A percentile compares a stretch with the other conserved stretches of the same genome.
phyloP scores from a whole-genome alignment of 345 rosid genomes.

The Streptanthus diversifolius region DNA sequence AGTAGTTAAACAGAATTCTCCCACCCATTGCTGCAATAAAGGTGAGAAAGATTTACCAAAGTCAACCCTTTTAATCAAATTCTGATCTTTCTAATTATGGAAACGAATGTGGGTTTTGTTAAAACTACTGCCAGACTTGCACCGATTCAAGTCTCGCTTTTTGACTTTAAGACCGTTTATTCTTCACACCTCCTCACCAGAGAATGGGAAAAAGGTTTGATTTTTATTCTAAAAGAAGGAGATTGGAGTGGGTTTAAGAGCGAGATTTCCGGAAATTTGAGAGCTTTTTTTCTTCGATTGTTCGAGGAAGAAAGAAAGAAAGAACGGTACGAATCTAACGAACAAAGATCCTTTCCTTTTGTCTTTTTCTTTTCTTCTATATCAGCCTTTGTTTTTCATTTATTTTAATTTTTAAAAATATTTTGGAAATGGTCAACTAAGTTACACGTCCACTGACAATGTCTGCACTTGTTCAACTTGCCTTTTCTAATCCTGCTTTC shows the following conservation, averaged over 20 bases:
- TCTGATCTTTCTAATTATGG: background rate
- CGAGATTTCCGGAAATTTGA: background rate
- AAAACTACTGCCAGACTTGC: background rate
- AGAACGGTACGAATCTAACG: background rate
- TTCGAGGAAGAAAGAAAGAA: background rate
- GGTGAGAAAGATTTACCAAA: background rate
- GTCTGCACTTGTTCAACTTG: background rate
- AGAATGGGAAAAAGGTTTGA: background rate
- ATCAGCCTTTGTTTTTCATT: background rate
- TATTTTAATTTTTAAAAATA: background rate
- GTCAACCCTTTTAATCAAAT: background rate
- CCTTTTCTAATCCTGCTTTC: background rate
- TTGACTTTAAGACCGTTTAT: background rate
- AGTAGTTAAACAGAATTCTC: background rate
- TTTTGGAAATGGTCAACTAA: conserved; percentile 5
- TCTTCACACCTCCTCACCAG: background rate
- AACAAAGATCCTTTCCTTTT: conserved; percentile 29
- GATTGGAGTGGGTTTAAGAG: background rate
- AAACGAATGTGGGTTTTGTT: background rate
- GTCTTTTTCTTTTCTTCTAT: background rate
- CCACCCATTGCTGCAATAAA: background rate
- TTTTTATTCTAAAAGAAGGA: background rate
- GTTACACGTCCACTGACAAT: background rate
- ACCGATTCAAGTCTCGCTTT: background rate
- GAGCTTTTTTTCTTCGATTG: background rate